Evolutionary conservation across 164 flowering plant species (phyloP).

Genomic region (Chimonanthus salicifolius): DNA sequence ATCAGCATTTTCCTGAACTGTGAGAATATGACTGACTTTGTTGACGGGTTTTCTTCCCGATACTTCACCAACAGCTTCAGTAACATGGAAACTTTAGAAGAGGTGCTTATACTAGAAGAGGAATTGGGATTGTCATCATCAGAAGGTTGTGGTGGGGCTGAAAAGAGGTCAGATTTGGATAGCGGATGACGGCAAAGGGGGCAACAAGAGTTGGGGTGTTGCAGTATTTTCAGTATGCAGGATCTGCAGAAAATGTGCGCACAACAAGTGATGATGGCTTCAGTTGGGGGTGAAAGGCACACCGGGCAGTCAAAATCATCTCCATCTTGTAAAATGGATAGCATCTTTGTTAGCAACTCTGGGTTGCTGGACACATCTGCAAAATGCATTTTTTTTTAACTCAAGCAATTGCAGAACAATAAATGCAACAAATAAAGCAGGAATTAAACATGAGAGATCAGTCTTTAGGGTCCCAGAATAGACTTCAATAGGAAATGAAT

Average conservation of each 20-base stretch:
- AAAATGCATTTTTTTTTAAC: background rate
- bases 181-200: slow-evolving; percentile 78
- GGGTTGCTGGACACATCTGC: slow-evolving; percentile 85
- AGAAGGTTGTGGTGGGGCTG: slow-evolving; percentile 52
- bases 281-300: slow-evolving; percentile 69
- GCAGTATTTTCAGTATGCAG: slow-evolving; percentile 66
- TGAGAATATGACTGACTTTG: slow-evolving; percentile 78
- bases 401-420: background rate
- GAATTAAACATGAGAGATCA: background rate
- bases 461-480: background rate
- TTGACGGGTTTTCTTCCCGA: slow-evolving; percentile 36
- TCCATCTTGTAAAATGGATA: slow-evolving; percentile 66
- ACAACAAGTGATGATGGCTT: slow-evolving; percentile 64
- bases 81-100: slow-evolving; percentile 66
- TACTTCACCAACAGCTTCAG: slow-evolving; percentile 49
- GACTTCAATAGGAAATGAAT: background rate
- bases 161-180: slow-evolving; percentile 61
- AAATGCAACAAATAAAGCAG: background rate
- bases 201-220: slow-evolving; percentile 47
- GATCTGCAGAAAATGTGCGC: slow-evolving; percentile 77
- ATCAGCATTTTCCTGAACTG: slow-evolving; percentile 81
- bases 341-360: slow-evolving; percentile 61
- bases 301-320: slow-evolving; percentile 92
- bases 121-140: slow-evolving; percentile 10
- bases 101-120: slow-evolving; percentile 17